Evolutionary conservation across 352 stramenopile species (phyloP), one percentile per base, ranked within the genome.

Genomic region (Globisporangium recalcitrans): DNA sequence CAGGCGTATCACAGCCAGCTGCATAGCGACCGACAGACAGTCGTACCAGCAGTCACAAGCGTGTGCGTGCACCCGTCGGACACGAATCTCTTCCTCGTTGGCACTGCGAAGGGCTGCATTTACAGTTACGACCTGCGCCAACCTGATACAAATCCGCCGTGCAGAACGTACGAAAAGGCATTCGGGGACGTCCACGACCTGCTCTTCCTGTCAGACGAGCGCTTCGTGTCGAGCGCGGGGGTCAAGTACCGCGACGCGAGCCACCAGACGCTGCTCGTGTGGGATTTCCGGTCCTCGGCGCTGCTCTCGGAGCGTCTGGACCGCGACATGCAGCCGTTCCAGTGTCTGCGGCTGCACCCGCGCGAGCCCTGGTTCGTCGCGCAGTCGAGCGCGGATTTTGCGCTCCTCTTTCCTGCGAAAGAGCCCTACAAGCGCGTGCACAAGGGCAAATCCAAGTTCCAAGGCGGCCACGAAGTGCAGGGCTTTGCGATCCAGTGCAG

Each of bases 231-330:
- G 14, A 88, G 76, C 61, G 71, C 72, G 24, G 63, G 64, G 0
- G 36, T 87, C 11, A 63, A 62, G 21, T 63, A 71, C 9, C 69
- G 73, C 34, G 71, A 82, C 58, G 72, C 74, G 29, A 85, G 78
- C 63, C 77, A 88, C 59, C 76, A 84, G 60, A 88, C 80, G 36
- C 69, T 90, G 52, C 56, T 86, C 19, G 78, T 90, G 44, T 90
- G 80, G 80, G 80, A 90, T 52, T 74, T 74, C 16, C 69, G 71
- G 26, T 81, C 78, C 1, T 38, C 60, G 10, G 63, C 71, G 3
- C 61, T 87, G 38, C 67, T 90, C 27, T 74, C 68, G 13, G 76
- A 88, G 58, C 76, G 71, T 4, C 58, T 90, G 1, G 69, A 87
- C 59, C 60, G 51, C 10, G 78, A 84, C 19, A 63, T 87, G 60